phyloP scores from a whole-genome alignment of 106 monocot species.

The Apostasia shenzhenica region DNA sequence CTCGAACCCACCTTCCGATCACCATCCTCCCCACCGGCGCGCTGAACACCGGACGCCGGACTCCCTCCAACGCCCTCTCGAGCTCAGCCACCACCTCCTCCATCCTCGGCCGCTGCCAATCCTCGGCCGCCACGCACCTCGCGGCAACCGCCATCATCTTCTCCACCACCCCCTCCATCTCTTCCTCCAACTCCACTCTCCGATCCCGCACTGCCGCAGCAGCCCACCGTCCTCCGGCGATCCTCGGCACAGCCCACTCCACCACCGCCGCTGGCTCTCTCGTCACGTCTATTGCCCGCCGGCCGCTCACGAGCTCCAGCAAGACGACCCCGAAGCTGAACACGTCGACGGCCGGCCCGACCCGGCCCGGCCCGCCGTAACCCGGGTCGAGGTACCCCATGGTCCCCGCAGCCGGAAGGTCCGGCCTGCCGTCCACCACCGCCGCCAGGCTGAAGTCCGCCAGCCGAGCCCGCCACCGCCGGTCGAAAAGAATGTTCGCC shows the following conservation, averaged over 20 bases:
- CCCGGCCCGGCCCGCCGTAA: slow-evolving; percentile 36
- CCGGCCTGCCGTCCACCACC: not conserved
- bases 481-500: slow-evolving; percentile 59
- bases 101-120: slow-evolving; percentile 44
- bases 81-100: slow-evolving; percentile 57
- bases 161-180: slow-evolving; percentile 12
- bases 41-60: not conserved
- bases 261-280: slow-evolving; percentile 42
- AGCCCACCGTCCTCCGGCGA: slow-evolving; percentile 7
- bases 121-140: slow-evolving; percentile 40
- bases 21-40: not conserved
- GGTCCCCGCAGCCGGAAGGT: slow-evolving; percentile 55
- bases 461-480: slow-evolving; percentile 39
- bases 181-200: slow-evolving; percentile 14
- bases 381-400: slow-evolving; percentile 82
- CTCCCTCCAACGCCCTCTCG: slow-evolving; percentile 15
- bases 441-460: slow-evolving; percentile 85
- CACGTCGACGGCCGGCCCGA: slow-evolving; percentile 57
- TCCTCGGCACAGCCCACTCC: slow-evolving; percentile 46
- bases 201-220: slow-evolving; percentile 41
- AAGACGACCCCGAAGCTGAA: slow-evolving; percentile 87
- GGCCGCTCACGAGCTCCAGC: slow-evolving; percentile 64
- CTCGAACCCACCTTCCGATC: not conserved
- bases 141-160: slow-evolving; percentile 35
- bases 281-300: slow-evolving; percentile 46